A percentile compares a stretch with the other conserved stretches of the same genome.
Conservation (phyloP, 352 stramenopile genomes). For the Phytopythium montanum region DNA sequence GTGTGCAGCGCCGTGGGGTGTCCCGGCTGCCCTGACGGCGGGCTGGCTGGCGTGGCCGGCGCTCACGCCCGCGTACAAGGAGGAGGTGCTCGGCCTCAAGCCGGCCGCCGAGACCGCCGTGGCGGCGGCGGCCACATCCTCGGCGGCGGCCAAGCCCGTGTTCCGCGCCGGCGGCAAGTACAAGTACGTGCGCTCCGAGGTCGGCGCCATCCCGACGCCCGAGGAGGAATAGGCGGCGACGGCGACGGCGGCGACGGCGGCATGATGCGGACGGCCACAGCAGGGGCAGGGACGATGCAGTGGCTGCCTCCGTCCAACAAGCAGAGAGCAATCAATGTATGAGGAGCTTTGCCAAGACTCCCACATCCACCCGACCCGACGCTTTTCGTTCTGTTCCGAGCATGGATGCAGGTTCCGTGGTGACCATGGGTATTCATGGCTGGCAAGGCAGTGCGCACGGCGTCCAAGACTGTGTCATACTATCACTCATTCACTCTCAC, state of each 20-base stretch:
- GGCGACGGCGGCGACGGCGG: too few relatives aligned
- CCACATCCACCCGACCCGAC: neutral
- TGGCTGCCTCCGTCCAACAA: neutral
- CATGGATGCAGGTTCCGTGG: neutral
- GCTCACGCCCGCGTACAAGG: slow-evolving; percentile 69
- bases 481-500: neutral
- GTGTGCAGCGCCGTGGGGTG: slow-evolving; percentile 44
- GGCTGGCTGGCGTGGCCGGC: slow-evolving; percentile 73
- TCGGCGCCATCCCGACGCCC: slow-evolving; percentile 68
- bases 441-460: neutral
- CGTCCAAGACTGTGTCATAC: neutral
- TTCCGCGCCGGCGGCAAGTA: slow-evolving; percentile 69
- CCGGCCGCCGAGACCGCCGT: slow-evolving; percentile 18
- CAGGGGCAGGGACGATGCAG: neutral
- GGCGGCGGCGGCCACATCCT: slow-evolving; percentile 17
- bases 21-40: slow-evolving; percentile 39
- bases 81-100: slow-evolving; percentile 64
- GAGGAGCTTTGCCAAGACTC: slow-evolving; percentile 8
- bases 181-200: slow-evolving; percentile 73
- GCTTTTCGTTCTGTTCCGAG: neutral
- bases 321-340: slow-evolving; percentile 16
- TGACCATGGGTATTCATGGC: neutral
- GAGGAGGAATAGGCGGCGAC: slow-evolving; percentile 52
- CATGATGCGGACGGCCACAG: neutral
- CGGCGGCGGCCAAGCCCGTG: slow-evolving; percentile 13